phyloP scores from a whole-genome alignment of 2,329 filamentous ascomycete species.

The Fusarium subtropicale region DNA sequence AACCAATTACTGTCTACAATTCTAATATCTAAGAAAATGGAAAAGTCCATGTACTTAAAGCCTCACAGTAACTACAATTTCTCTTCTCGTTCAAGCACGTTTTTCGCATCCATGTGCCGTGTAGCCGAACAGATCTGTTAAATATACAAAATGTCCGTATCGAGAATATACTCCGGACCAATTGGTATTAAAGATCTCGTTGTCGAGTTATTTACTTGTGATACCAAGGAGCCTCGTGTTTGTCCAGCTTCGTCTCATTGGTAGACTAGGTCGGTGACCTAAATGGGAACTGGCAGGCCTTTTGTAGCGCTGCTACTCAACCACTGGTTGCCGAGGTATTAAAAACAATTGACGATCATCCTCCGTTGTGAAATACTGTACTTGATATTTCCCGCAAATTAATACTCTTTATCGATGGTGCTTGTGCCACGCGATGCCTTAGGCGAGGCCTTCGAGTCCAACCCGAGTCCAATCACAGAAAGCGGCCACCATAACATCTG shows the following conservation, averaged over 20 bases:
- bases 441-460: accelerated
- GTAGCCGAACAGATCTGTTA: background rate
- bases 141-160: background rate
- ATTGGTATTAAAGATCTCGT: accelerated
- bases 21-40: background rate
- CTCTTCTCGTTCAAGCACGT: background rate
- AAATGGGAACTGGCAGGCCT: background rate
- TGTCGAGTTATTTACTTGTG: background rate
- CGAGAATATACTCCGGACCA: background rate
- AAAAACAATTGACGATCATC: background rate
- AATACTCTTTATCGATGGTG: background rate
- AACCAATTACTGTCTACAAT: background rate
- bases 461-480: too few species aligned
- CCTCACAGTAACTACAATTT: accelerated
- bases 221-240: background rate
- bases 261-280: background rate
- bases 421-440: too few species aligned
- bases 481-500: too few species aligned
- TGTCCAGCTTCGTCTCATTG: background rate
- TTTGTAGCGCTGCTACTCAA: background rate
- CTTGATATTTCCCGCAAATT: background rate
- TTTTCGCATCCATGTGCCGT: background rate
- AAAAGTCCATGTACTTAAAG: background rate
- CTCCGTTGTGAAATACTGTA: background rate
- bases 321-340: background rate